Base-by-base conservation (phyloP, 148 eudicot species). In the Heliosperma pusillum region DNA sequence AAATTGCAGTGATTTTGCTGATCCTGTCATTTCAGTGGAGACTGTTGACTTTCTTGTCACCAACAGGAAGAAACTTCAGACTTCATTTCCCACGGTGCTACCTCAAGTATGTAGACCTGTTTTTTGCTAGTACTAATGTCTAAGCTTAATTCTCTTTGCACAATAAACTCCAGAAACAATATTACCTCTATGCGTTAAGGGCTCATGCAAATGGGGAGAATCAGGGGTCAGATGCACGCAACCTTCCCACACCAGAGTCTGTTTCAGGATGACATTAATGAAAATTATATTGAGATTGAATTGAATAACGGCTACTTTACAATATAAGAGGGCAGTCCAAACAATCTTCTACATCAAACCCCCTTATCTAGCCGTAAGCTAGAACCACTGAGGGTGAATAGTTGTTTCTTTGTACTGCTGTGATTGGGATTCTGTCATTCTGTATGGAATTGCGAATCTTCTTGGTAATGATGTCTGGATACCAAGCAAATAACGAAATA, bases 1-100 rank as follows among this genome's bases (percentile, higher is more conserved):
- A 66, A 40, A 44, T 81, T 85, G 88, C 94, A 92, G 99, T 77
- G 99, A 95, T 82, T 95, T 95, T 81, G 92, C 99, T 61, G 99
- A 95, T 78, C 89, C 97, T 82, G 84, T 81, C 82, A 86, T 89
- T 87, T 92, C 97, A 66, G 96, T 92, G 78, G 94, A 94, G 57
- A 89, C 97, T n/a, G 79, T 92, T 16, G 86, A 87, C 47, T 95
- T 92, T 82, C 90, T 95, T 59, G 75, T 83, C 75, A 62, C 70
- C 56, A 95, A 92, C 80, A 88, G 77, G 87, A 87, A 66, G 75
- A 95, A 92, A 79, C 88, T 92, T 71, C 75, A 81, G 10, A 83
- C 86, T 62, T 81, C 91, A 26, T 92, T 87, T 84, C 89, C 97
- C 66, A 78, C 93, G 16, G 77, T 92, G 74, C 88, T 95, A 63